phyloP scores from a whole-genome alignment of 768 basidiomycete genomes.

The Tricholoma sp. region DNA sequence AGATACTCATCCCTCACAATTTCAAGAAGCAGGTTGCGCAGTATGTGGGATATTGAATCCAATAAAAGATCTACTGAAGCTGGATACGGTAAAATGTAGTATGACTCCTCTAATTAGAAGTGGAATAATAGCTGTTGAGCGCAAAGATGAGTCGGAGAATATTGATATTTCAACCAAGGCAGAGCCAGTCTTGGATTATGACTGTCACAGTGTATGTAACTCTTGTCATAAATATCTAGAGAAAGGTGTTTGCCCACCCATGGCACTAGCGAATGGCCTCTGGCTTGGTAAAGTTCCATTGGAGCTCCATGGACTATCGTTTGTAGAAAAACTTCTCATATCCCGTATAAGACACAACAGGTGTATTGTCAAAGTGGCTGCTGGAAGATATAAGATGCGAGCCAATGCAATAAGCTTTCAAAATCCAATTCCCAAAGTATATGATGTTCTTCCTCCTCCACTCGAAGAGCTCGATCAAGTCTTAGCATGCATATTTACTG shows the following conservation, averaged over 20 bases:
- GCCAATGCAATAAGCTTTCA: slow-evolving; percentile 29
- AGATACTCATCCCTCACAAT: neutral
- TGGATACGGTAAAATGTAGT: neutral
- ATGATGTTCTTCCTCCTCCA: slow-evolving; percentile 17
- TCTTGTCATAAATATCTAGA: neutral
- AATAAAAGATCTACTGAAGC: neutral
- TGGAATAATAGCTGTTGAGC: neutral
- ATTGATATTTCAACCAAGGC: neutral
- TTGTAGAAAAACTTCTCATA: neutral
- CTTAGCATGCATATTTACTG: slow-evolving; percentile 29
- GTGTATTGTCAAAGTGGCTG: neutral
- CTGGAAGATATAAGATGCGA: slow-evolving; percentile 18
- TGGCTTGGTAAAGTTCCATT: neutral
- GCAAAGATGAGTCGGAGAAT: neutral
- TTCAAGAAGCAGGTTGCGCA: neutral
- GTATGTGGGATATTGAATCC: neutral
- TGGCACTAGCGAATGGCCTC: neutral
- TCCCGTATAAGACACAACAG: neutral
- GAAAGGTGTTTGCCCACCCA: neutral
- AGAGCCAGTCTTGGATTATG: neutral
- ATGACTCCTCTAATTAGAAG: neutral
- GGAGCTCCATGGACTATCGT: neutral
- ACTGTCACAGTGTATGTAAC: neutral
- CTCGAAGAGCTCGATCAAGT: slow-evolving; percentile 24
- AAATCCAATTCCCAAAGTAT: slow-evolving; percentile 25